phyloP scores from a whole-genome alignment of 1,284 basidiomycete species.

The Papiliotrema flavescens region DNA sequence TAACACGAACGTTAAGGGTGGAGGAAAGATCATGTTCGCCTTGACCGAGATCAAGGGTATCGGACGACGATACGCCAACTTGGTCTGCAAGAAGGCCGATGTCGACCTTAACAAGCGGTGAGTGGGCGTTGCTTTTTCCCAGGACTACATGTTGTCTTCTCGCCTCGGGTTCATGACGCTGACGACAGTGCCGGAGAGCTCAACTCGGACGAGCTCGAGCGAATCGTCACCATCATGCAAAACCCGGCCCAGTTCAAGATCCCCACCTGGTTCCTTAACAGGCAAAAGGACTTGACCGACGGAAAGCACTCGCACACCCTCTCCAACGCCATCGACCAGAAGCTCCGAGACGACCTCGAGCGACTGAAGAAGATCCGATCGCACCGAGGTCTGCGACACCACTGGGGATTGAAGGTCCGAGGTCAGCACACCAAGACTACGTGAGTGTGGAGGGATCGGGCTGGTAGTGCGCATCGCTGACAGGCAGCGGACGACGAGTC shows the following conservation, averaged over 20 bases:
- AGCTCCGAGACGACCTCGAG: constrained; percentile 97
- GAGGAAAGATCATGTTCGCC: constrained; percentile 92
- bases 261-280: constrained; percentile 96
- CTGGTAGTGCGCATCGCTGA: constrained; percentile 1
- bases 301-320: constrained; percentile 96
- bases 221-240: constrained; percentile 99
- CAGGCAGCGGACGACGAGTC: constrained; percentile 29
- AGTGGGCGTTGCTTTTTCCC: constrained; percentile 40
- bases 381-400: constrained; percentile 96
- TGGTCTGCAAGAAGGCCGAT: constrained; percentile 99
- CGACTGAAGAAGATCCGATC: constrained; percentile 99
- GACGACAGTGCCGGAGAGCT: constrained; percentile 75
- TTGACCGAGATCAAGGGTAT: constrained; percentile 99
- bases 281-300: constrained; percentile 96
- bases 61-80: constrained; percentile 95
- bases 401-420: constrained; percentile 90
- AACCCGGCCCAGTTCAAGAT: constrained; percentile 99
- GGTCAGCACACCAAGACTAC: constrained; percentile 99
- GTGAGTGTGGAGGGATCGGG: constrained; percentile 18
- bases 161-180: not conserved
- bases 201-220: constrained; percentile 96
- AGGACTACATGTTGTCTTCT: not conserved
- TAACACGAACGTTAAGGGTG: constrained; percentile 98
- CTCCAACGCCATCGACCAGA: constrained; percentile 97
- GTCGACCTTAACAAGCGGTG: constrained; percentile 98